Conservation (phyloP, 2,329 filamentous ascomycete genomes). For the Cercospora brassicicola region DNA sequence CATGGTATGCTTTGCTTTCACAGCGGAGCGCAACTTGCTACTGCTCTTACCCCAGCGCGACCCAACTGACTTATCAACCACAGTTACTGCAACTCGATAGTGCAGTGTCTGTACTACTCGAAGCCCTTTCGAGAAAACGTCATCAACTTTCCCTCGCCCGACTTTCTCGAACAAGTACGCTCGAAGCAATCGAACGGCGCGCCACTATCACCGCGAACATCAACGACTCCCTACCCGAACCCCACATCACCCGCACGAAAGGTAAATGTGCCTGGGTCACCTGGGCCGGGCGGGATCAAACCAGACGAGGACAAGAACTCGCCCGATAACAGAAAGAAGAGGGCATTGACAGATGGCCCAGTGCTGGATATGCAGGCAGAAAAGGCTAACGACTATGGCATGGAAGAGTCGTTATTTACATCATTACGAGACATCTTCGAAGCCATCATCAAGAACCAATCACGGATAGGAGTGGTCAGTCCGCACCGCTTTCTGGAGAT, state of each 20-base stretch:
- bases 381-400: slow-evolving; percentile 76
- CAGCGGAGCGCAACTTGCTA: neutral
- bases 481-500: slow-evolving; percentile 92
- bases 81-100: slow-evolving; percentile 97
- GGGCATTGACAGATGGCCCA: slow-evolving; percentile 83
- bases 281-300: slow-evolving; percentile 58
- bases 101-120: slow-evolving; percentile 96
- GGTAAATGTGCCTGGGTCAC: slow-evolving; percentile 56
- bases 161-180: slow-evolving; percentile 68
- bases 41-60: neutral
- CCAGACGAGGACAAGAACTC: slow-evolving; percentile 93
- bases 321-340: slow-evolving; percentile 97
- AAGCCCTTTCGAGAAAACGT: slow-evolving; percentile 91
- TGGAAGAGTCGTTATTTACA: slow-evolving; percentile 93
- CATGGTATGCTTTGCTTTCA: slow-evolving; percentile 66
- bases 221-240: slow-evolving; percentile 41
- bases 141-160: slow-evolving; percentile 79
- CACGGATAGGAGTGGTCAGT: slow-evolving; percentile 84
- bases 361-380: slow-evolving; percentile 82
- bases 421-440: slow-evolving; percentile 95
- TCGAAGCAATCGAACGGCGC: slow-evolving; percentile 35
- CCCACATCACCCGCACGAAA: slow-evolving; percentile 43
- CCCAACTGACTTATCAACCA: slow-evolving; percentile 14
- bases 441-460: slow-evolving; percentile 76
- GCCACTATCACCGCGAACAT: slow-evolving; percentile 38